phyloP scores from a whole-genome alignment of 768 basidiomycete species.

The Phlebiopsis gigantea region DNA sequence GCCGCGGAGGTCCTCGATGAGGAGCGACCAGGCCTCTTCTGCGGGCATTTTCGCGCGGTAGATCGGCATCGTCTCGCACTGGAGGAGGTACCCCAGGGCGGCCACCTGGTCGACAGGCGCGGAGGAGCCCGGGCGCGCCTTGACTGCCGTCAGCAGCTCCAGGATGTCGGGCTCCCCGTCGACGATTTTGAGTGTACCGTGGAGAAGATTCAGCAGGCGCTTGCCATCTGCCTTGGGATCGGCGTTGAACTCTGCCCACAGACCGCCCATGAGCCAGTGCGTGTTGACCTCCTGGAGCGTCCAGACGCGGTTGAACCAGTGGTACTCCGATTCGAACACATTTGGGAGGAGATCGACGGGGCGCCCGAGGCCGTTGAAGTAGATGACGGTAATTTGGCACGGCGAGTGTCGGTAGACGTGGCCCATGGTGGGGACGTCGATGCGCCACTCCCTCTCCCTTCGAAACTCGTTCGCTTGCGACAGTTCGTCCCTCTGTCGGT shows the following conservation, averaged over 20 bases:
- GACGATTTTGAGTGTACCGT: no score
- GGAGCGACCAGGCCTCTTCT: no score
- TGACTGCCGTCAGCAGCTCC: no score
- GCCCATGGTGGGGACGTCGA: not conserved
- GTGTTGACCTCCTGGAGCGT: not conserved
- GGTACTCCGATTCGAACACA: not conserved
- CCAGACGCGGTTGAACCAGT: not conserved
- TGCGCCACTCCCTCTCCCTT: not conserved
- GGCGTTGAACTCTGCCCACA: no score
- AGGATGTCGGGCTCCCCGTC: no score
- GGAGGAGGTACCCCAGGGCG: no score
- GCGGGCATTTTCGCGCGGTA: no score
- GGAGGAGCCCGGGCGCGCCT: no score
- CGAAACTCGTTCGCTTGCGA: not conserved
- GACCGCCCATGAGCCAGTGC: not conserved
- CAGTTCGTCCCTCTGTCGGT: not conserved
- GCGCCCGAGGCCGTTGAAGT: not conserved
- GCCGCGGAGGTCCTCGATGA: no score
- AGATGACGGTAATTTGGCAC: not conserved
- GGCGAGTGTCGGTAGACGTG: not conserved
- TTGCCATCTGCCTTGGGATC: not conserved
- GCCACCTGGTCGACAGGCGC: no score
- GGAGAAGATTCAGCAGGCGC: no score
- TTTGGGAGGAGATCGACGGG: not conserved
- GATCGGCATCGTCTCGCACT: no score